These are phyloP conservation scores for Phallus indusiatus DNA, from an alignment of 768 basidiomycete genomes.

Conservation along the genomic window DNA sequence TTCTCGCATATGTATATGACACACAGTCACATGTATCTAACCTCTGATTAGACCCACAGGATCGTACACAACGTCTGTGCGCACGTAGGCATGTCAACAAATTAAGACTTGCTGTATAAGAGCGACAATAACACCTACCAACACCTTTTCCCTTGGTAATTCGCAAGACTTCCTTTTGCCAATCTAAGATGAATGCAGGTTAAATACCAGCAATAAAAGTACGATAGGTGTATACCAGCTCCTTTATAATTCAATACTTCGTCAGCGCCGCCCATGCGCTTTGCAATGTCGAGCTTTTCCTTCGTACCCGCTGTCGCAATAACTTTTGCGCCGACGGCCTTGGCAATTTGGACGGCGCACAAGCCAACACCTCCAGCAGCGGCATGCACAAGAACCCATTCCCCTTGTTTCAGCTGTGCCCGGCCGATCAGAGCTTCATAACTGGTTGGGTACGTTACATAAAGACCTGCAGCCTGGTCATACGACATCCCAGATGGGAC, in stretches of 20 bases:
- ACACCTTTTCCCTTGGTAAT: constrained; percentile 81
- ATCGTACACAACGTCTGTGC: constrained; percentile 63
- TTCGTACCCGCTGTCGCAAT: constrained; percentile 85
- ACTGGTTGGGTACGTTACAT: constrained; percentile 86
- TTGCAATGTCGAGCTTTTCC: constrained; percentile 72
- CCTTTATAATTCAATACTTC: constrained; percentile 68
- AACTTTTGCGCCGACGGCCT: constrained; percentile 87
- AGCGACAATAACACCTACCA: constrained; percentile 22
- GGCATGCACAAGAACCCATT: constrained; percentile 89
- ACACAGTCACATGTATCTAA: constrained; percentile 16
- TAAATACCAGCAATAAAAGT: neutral
- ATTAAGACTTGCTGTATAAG: neutral
- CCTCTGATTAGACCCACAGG: constrained; percentile 75
- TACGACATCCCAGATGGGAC: constrained; percentile 71
- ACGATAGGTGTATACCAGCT: constrained; percentile 17
- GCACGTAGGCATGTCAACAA: neutral
- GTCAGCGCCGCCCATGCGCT: constrained; percentile 73
- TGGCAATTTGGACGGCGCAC: constrained; percentile 86
- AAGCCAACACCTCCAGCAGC: constrained; percentile 96
- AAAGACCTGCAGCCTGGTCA: constrained; percentile 82
- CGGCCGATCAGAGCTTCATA: constrained; percentile 87
- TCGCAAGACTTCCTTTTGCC: constrained; percentile 85
- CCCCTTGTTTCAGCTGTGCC: constrained; percentile 71
- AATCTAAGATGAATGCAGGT: constrained; percentile 28
- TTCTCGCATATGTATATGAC: neutral